Conservation (phyloP, 1,139 yeast species). For the Candida pseudoviswanathii region DNA sequence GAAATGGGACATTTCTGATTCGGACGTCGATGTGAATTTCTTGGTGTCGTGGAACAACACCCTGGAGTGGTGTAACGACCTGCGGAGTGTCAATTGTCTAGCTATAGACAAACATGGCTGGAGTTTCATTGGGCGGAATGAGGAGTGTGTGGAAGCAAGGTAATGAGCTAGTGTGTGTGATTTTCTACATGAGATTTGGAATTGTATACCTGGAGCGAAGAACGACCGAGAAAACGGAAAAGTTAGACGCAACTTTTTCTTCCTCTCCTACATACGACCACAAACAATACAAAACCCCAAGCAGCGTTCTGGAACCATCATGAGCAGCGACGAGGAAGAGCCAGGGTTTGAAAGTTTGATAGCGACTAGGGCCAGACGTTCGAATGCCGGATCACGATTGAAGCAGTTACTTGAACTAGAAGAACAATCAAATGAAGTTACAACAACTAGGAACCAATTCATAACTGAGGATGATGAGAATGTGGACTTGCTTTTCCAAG, state of each 20-base stretch:
- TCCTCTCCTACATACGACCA: background rate
- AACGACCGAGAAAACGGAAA: background rate
- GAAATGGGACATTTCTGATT: constrained; percentile 73
- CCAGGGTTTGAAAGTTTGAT: constrained; percentile 42
- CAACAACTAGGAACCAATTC: constrained; percentile 29
- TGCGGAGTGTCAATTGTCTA: constrained; percentile 2
- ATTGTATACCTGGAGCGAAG: background rate
- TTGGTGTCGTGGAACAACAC: background rate
- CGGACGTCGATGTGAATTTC: constrained; percentile 16
- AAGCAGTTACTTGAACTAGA: constrained; percentile 75
- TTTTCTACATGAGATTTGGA: background rate
- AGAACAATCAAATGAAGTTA: constrained; percentile 40
- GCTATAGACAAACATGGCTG: background rate
- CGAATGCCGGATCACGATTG: constrained; percentile 90
- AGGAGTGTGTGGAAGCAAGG: too few relatives aligned
- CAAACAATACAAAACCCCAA: background rate
- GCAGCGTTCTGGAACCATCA: constrained; percentile 4
- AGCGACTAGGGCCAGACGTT: constrained; percentile 73
- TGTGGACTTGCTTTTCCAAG: constrained; percentile 74
- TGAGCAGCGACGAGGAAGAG: constrained; percentile 34
- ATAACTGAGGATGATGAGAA: constrained; percentile 69
- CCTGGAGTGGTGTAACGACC: constrained; percentile 6
- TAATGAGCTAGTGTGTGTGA: background rate
- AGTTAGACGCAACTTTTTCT: background rate
- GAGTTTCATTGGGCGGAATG: constrained; percentile 2